Evolutionary conservation across 2,329 filamentous ascomycete genomes (phyloP).

Genomic region (Trichophyton mentagrophytes): DNA sequence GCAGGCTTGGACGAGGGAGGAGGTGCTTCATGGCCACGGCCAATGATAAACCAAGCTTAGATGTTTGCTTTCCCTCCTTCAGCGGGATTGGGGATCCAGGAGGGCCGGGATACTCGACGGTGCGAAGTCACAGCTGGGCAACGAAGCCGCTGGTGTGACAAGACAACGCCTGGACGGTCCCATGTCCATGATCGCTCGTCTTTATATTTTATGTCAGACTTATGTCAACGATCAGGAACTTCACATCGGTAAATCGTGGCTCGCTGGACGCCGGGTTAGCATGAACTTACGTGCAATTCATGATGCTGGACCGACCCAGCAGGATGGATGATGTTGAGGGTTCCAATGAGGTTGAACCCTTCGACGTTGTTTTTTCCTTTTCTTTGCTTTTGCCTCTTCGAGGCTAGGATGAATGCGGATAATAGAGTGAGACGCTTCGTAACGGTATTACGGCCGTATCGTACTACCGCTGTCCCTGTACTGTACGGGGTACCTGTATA

Average conservation of each 20-base stretch:
- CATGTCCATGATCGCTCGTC: not conserved
- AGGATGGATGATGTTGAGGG: not conserved
- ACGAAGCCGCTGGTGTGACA: not conserved
- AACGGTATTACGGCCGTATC: not conserved
- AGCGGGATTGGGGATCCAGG: not conserved
- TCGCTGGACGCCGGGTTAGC: not conserved
- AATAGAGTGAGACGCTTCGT: not conserved
- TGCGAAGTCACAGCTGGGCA: too few species aligned
- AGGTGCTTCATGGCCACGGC: not conserved
- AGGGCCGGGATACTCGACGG: too few species aligned
- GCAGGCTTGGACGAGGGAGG: not conserved
- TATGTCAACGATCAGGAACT: not conserved
- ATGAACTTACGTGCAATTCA: not conserved
- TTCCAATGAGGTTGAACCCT: not conserved
- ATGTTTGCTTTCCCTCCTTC: not conserved
- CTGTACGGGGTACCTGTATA: too few species aligned
- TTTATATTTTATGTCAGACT: not conserved
- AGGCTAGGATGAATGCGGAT: conserved; percentile 1
- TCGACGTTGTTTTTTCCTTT: not conserved
- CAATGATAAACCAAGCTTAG: not conserved
- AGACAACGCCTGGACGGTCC: too few species aligned
- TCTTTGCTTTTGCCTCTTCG: not conserved
- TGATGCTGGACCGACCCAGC: not conserved
- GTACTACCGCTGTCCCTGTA: not conserved
- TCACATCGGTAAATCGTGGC: not conserved